Evolutionary conservation across 495 filamentous ascomycete species (phyloP).

Genomic region (Ascodesmis nigricans): DNA sequence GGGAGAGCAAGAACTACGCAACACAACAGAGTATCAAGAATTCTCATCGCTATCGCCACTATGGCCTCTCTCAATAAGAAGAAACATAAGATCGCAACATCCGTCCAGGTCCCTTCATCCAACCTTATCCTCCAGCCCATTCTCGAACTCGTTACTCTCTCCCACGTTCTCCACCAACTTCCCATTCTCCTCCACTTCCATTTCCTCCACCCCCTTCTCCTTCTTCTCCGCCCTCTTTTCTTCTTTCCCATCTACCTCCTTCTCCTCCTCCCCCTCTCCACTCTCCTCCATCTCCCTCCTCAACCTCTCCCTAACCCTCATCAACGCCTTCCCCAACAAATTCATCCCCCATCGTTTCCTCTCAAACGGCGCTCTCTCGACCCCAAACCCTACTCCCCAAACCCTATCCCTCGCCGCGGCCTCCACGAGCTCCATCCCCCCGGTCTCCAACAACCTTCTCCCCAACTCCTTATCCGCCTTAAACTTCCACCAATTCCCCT

Average conservation of each 20-base stretch:
- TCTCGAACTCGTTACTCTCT: no score
- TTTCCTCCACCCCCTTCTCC: neutral
- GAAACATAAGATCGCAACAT: no score
- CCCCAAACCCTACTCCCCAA: constrained; percentile 44
- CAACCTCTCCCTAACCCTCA: constrained; percentile 11
- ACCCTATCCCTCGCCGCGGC: constrained; percentile 38
- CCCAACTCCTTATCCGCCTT: constrained; percentile 25
- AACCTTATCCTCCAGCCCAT: no score
- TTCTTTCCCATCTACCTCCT: constrained; percentile 1
- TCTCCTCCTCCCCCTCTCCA: constrained; percentile 1
- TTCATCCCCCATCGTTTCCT: constrained; percentile 41
- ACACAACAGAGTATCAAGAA: no score
- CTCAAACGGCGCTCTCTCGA: constrained; percentile 27
- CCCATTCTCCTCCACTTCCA: constrained; percentile 3
- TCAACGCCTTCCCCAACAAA: constrained; percentile 36
- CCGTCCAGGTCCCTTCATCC: no score
- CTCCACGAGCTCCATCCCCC: constrained; percentile 38
- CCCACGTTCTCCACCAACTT: no score
- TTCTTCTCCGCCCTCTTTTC: neutral
- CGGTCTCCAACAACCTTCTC: constrained; percentile 33
- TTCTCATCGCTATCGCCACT: no score
- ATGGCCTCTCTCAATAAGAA: no score
- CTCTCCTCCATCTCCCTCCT: constrained; percentile 7
- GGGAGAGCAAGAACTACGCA: no score
- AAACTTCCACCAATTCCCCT: constrained; percentile 41